phyloP scores from a whole-genome alignment of 2,329 filamentous ascomycete species.

The Lizonia empirigonia region DNA sequence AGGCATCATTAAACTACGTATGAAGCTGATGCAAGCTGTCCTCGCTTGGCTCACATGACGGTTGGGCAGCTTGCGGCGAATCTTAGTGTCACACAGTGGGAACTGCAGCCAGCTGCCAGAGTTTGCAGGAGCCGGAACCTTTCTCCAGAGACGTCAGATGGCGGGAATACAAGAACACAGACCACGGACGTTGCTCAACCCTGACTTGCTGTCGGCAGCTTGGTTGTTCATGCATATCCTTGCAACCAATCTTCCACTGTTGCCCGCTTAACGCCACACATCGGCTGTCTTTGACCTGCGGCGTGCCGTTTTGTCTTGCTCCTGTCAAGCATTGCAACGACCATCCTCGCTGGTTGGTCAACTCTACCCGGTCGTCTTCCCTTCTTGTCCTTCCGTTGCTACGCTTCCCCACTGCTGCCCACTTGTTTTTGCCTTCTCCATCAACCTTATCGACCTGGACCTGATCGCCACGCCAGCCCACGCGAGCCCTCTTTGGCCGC shows the following conservation, averaged over 20 bases:
- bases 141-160: slow-evolving; percentile 44
- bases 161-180: slow-evolving; percentile 39
- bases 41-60: slow-evolving; percentile 37
- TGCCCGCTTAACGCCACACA: slow-evolving; percentile 44
- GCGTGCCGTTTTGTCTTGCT: slow-evolving; percentile 40
- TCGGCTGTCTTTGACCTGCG: slow-evolving; percentile 43
- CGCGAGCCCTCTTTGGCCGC: slow-evolving; percentile 44
- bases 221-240: slow-evolving; percentile 44
- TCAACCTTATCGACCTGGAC: slow-evolving; percentile 33
- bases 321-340: slow-evolving; percentile 35
- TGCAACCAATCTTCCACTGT: slow-evolving; percentile 40
- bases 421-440: slow-evolving; percentile 36
- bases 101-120: slow-evolving; percentile 42
- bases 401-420: slow-evolving; percentile 40
- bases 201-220: slow-evolving; percentile 40
- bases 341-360: slow-evolving; percentile 43
- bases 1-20: slow-evolving; percentile 29
- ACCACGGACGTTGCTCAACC: slow-evolving; percentile 31
- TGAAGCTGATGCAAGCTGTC: slow-evolving; percentile 31
- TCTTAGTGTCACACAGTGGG: slow-evolving; percentile 43
- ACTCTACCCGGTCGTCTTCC: slow-evolving; percentile 43
- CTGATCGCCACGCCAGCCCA: slow-evolving; percentile 43
- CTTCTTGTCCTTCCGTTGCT: slow-evolving; percentile 46
- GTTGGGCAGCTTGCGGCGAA: slow-evolving; percentile 41
- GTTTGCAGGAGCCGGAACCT: slow-evolving; percentile 35